phyloP scores from a whole-genome alignment of 1,284 basidiomycete species.

The Austropuccinia psidii region DNA sequence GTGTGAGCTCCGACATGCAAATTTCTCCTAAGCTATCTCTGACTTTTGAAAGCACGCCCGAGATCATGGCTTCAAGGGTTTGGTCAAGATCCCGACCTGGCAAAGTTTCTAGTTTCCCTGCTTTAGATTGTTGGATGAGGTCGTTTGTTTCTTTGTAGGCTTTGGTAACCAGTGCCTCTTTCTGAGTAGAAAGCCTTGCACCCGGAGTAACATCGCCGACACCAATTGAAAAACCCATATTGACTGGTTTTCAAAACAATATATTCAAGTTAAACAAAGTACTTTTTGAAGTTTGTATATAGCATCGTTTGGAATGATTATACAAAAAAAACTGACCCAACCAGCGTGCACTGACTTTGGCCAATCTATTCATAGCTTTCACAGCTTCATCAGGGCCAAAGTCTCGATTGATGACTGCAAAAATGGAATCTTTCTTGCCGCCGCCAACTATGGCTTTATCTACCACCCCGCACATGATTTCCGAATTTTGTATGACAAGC shows the following conservation, averaged over 20 bases:
- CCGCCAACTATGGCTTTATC: slow-evolving; percentile 98
- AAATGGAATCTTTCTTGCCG: slow-evolving; percentile 99
- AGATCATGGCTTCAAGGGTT: slow-evolving; percentile 91
- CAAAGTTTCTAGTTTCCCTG: slow-evolving; percentile 87
- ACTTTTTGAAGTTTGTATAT: neutral
- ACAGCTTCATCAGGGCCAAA: slow-evolving; percentile 93
- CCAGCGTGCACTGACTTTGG: slow-evolving; percentile 92
- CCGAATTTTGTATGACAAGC: slow-evolving; percentile 93
- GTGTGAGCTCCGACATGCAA: slow-evolving; percentile 93
- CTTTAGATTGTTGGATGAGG: slow-evolving; percentile 80
- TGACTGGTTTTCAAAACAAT: slow-evolving; percentile 68
- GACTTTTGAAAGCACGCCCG: slow-evolving; percentile 84
- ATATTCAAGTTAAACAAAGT: neutral
- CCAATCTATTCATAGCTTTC: slow-evolving; percentile 88
- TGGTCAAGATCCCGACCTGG: slow-evolving; percentile 95
- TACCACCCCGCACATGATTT: slow-evolving; percentile 99
- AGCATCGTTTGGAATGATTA: neutral
- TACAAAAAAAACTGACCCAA: slow-evolving; percentile 56
- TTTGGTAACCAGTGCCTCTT: slow-evolving; percentile 76
- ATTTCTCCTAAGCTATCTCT: slow-evolving; percentile 94
- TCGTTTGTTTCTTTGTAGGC: slow-evolving; percentile 84
- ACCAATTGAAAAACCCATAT: slow-evolving; percentile 94
- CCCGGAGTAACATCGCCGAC: slow-evolving; percentile 99
- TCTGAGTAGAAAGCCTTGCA: slow-evolving; percentile 66
- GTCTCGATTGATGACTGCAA: slow-evolving; percentile 94